These are phyloP conservation scores for Trypanosoma avium DNA, from an alignment of 208 protist genomes.

Conservation along the genomic window DNA sequence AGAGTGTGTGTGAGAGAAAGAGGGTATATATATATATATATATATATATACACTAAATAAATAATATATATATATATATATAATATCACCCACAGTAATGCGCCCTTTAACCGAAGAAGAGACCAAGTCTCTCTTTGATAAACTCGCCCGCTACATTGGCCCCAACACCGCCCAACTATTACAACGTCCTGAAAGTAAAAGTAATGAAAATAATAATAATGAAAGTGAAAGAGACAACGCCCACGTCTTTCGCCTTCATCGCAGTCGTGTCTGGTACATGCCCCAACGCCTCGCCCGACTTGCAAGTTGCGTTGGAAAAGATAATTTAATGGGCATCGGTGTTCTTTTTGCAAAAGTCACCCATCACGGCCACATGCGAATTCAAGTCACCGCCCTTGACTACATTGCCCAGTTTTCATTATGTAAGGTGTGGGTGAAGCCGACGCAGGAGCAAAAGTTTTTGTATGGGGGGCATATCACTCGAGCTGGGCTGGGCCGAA, in stretches of 20 bases:
- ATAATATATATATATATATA: conserved; percentile 1
- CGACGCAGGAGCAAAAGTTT: conserved; percentile 98
- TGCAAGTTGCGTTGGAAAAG: conserved; percentile 84
- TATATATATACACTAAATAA: background rate
- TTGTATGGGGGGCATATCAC: conserved; percentile 99
- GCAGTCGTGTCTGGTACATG: conserved; percentile 93
- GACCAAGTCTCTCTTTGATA: conserved; percentile 90
- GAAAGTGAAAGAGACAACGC: conserved; percentile 56
- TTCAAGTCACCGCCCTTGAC: conserved; percentile 89
- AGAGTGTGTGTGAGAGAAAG: too few species aligned
- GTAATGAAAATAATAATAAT: background rate
- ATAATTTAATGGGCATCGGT: conserved; percentile 89
- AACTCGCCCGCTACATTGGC: conserved; percentile 92
- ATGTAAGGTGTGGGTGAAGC: conserved; percentile 99
- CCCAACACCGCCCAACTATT: conserved; percentile 86
- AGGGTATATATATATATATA: background rate
- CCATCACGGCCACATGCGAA: conserved; percentile 87
- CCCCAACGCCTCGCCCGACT: conserved; percentile 78
- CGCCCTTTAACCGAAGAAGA: conserved; percentile 83
- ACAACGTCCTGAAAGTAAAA: conserved; percentile 21
- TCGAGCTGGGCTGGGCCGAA: conserved; percentile 96
- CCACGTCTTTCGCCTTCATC: conserved; percentile 91
- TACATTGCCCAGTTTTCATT: conserved; percentile 92
- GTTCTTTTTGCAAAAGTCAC: conserved; percentile 90
- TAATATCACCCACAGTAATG: conserved; percentile 42